These are phyloP conservation scores for Daldinia concentrica DNA, from an alignment of 495 filamentous ascomycete species.

Conservation along the genomic window DNA sequence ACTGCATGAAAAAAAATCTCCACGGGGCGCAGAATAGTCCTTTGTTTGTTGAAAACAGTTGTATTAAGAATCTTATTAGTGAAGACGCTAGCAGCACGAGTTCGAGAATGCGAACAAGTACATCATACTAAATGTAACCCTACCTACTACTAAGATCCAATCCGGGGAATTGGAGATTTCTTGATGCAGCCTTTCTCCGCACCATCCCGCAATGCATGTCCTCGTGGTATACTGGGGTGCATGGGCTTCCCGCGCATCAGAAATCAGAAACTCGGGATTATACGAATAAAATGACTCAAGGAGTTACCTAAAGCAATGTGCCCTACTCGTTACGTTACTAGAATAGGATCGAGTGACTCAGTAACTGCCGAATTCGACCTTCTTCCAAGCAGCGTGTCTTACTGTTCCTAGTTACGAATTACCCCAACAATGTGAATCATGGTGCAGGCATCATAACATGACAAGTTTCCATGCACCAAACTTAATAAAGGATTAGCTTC, in stretches of 20 bases:
- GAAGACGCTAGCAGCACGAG: constrained; percentile 18
- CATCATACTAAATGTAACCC: constrained; percentile 32
- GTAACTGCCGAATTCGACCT: constrained; percentile 17
- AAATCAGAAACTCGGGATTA: background rate
- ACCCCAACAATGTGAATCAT: background rate
- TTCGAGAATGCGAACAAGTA: constrained; percentile 13
- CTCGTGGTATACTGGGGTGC: constrained; percentile 3
- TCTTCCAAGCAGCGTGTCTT: background rate
- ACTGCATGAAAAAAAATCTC: background rate
- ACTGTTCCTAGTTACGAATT: background rate
- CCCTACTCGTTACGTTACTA: background rate
- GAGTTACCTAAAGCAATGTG: background rate
- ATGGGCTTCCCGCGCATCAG: background rate
- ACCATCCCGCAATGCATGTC: constrained; percentile 22
- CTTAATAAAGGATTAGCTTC: background rate
- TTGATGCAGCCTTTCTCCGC: constrained; percentile 33
- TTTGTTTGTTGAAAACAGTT: constrained; percentile 6
- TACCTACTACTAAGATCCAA: constrained; percentile 25
- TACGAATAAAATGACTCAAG: constrained; percentile 11
- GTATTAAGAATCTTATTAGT: constrained; percentile 3
- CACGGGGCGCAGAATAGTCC: constrained; percentile 2
- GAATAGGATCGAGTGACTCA: background rate
- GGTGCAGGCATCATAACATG: background rate
- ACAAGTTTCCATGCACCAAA: background rate
- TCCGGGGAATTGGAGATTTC: constrained; percentile 27